Evolutionary conservation across 495 filamentous ascomycete genomes (phyloP).

Genomic region (Aspergillus kassunensis): DNA sequence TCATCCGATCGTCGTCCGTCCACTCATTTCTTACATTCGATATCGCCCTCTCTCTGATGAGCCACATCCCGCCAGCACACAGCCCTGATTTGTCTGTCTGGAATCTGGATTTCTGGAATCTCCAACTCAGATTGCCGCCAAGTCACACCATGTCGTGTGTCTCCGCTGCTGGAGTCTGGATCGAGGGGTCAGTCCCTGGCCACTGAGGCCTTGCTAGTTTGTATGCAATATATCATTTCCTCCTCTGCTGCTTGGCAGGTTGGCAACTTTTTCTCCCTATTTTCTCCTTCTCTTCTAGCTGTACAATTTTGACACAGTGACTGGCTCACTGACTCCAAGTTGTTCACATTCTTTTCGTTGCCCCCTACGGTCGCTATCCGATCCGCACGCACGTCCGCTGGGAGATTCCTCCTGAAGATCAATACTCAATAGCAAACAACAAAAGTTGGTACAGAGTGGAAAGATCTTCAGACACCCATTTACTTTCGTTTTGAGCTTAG

Average conservation of each 20-base stretch:
- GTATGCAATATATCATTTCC: slow-evolving; percentile 17
- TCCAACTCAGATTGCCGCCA: neutral
- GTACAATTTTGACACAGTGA: slow-evolving; percentile 21
- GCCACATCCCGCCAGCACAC: neutral
- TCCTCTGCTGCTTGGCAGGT: slow-evolving; percentile 16
- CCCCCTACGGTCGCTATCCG: slow-evolving; percentile 12
- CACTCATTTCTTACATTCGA: neutral
- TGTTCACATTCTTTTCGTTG: slow-evolving; percentile 41
- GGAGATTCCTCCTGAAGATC: neutral
- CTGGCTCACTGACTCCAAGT: slow-evolving; percentile 23
- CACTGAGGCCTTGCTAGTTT: slow-evolving; percentile 11
- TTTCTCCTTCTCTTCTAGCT: slow-evolving; percentile 6
- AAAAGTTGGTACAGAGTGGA: too few relatives aligned
- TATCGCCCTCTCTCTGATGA: neutral
- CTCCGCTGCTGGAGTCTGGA: neutral
- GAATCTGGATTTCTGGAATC: neutral
- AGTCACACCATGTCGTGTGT: slow-evolving; percentile 5
- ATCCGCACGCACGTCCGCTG: neutral
- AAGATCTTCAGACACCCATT: slow-evolving; percentile 1
- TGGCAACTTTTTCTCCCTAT: neutral
- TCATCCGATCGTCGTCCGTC: neutral
- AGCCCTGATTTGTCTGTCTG: neutral
- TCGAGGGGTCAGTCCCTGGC: neutral
- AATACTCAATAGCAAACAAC: too few relatives aligned
- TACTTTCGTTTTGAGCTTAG: neutral